Base-by-base conservation (phyloP, 495 filamentous ascomycete genomes). In the Xylaria sp. region DNA sequence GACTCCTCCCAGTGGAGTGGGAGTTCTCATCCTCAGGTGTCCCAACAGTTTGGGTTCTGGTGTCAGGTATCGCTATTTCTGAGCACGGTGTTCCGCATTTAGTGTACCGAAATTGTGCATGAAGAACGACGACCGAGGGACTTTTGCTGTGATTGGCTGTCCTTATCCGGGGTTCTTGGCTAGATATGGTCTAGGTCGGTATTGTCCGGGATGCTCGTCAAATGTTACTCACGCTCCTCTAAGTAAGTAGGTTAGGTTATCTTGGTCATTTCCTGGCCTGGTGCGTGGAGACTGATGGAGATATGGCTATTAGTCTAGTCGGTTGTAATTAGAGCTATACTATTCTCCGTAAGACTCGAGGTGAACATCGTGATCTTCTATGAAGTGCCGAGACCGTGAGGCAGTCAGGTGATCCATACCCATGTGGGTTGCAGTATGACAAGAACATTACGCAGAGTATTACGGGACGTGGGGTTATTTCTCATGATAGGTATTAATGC, bases 81-180 rank as follows among this genome's bases (percentile, higher is more conserved):
- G 64, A 55, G 64, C 64, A 67, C 46, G 64, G 46, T 67, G 48
- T 67, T 67, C 64, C 64, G 64, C 64, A 67, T 67, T 48, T 62
- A 43, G 59, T 62, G 59, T 62, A 62, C 59, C 33, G 37, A 50
- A 58, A 58, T 40, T 26, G 29, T 26, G 52, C 44, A 43, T 21
- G 19, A 37, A 53, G 44, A 19, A 37, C 40, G 63, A 41, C 21
- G 52, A 44, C n/a, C 41, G 46, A 55, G 59, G 68, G 57, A 63
- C 58, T 62, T 70, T 70, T 63, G 68, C 15, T 55, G 40, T 63
- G 57, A 70, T 70, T 70, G 68, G 68, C 33, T 53, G 46, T 11
- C 11, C 40, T 11, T 58, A 33, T 44, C 59, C 37, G 53, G 19
- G 52, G 41, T 59, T 29, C 53, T 68, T 44, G 66, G 66, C 66